These are phyloP conservation scores for Polyplosphaeria fusca DNA, from an alignment of 495 filamentous ascomycete genomes.

Conservation along the genomic window DNA sequence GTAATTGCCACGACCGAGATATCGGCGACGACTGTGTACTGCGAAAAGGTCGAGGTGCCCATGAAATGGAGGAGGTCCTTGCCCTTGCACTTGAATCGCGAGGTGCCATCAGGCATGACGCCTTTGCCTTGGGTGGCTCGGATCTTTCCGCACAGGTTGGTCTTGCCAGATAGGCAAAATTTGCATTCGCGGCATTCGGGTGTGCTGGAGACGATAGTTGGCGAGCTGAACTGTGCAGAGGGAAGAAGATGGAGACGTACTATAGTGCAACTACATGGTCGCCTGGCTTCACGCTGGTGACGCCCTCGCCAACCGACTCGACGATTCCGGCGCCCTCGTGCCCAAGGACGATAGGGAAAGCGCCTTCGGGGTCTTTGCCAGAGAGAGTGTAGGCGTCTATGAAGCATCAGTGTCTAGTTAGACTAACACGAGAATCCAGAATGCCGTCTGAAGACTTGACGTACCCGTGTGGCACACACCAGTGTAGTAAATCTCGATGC, in stretches of 20 bases:
- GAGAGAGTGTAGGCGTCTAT: slow-evolving; percentile 96
- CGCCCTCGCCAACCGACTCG: slow-evolving; percentile 93
- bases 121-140: slow-evolving; percentile 92
- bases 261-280: slow-evolving; percentile 95
- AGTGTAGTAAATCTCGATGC: slow-evolving; percentile 93
- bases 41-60: slow-evolving; percentile 97
- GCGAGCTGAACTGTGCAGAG: neutral
- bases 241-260: slow-evolving; percentile 48
- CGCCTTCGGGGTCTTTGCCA: slow-evolving; percentile 96
- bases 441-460: too few relatives aligned
- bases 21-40: slow-evolving; percentile 98
- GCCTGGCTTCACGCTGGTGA: slow-evolving; percentile 87
- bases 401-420: slow-evolving; percentile 14
- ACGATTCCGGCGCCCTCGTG: slow-evolving; percentile 97
- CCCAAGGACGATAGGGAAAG: slow-evolving; percentile 92
- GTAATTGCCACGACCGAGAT: slow-evolving; percentile 96
- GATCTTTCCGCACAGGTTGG: slow-evolving; percentile 99
- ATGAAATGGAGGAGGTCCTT: slow-evolving; percentile 97
- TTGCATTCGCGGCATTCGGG: slow-evolving; percentile 98
- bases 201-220: slow-evolving; percentile 69
- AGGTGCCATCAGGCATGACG: slow-evolving; percentile 97
- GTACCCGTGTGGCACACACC: slow-evolving; percentile 97
- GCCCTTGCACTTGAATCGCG: slow-evolving; percentile 89
- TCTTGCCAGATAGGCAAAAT: slow-evolving; percentile 99
- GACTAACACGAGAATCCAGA: neutral